Conservation (phyloP, 495 filamentous ascomycete species). For the Daldinia bambusicola region DNA sequence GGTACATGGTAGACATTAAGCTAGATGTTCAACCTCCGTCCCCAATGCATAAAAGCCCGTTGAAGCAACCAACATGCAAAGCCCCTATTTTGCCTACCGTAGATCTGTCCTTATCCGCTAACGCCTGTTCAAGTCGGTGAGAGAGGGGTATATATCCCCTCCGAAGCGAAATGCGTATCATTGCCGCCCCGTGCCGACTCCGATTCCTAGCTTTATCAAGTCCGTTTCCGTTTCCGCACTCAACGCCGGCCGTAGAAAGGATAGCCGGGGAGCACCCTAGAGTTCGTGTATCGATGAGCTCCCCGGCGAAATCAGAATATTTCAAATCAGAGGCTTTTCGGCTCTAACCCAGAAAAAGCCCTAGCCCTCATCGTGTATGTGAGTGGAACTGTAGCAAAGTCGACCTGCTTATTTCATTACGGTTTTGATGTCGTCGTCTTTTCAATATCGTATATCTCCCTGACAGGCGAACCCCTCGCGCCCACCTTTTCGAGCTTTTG, state of each 20-base stretch:
- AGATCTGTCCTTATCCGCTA: not conserved
- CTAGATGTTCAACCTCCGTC: not conserved
- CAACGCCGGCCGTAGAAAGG: not conserved
- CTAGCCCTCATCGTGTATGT: not conserved
- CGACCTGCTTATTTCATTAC: slow-evolving; percentile 3
- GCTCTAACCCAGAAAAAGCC: not conserved
- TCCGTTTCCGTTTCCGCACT: not conserved
- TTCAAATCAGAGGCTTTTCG: not conserved
- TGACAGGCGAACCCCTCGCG: slow-evolving; percentile 16
- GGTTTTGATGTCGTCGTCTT: not conserved
- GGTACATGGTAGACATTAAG: not conserved
- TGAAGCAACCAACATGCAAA: not conserved
- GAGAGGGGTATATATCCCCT: not conserved
- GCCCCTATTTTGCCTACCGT: not conserved
- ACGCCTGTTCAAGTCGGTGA: not conserved
- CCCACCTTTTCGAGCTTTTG: slow-evolving; percentile 45
- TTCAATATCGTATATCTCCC: slow-evolving; percentile 11
- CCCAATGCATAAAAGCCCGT: slow-evolving; percentile 1
- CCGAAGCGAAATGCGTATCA: not conserved
- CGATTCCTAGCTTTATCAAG: not conserved
- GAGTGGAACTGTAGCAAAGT: slow-evolving; percentile 2
- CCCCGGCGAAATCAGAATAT: not conserved
- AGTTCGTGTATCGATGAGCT: not conserved
- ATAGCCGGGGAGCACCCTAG: not conserved
- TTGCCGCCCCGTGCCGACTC: not conserved